Conservation (phyloP, 1,284 basidiomycete genomes). For the Fistulina hepatica region DNA sequence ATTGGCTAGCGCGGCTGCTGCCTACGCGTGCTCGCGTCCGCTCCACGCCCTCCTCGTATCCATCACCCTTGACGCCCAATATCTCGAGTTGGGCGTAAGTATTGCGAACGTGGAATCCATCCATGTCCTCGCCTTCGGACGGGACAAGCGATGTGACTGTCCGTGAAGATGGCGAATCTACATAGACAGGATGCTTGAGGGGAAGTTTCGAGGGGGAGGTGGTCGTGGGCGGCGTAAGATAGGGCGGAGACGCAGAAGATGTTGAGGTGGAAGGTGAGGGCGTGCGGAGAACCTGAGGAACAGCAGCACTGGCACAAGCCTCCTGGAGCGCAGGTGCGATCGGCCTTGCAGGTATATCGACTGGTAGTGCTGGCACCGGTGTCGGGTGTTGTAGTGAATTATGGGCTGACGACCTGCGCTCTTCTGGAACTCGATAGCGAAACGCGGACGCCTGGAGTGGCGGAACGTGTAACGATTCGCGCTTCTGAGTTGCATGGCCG, state of each 20-base stretch:
- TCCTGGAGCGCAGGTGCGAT: constrained; percentile 14
- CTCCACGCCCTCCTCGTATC: constrained; percentile 84
- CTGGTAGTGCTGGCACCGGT: constrained; percentile 17
- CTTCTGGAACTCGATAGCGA: too few relatives aligned
- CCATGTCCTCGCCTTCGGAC: constrained; percentile 71
- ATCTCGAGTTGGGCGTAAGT: constrained; percentile 82
- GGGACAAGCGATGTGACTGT: constrained; percentile 34
- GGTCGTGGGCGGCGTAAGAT: constrained; percentile 24
- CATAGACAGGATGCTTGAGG: constrained; percentile 23
- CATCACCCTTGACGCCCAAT: constrained; percentile 83
- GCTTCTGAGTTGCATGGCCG: too few relatives aligned
- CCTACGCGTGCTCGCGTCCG: constrained; percentile 80
- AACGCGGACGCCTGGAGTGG: too few relatives aligned
- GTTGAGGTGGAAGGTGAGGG: too few relatives aligned
- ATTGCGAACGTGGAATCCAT: constrained; percentile 78
- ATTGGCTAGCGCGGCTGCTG: constrained; percentile 44
- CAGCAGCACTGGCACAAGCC: constrained; percentile 10
- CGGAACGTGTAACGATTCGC: too few relatives aligned
- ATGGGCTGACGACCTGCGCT: constrained; percentile 20
- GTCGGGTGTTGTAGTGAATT: constrained; percentile 24
- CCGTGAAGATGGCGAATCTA: constrained; percentile 17
- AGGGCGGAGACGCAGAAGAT: constrained; percentile 14
- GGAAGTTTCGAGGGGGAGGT: constrained; percentile 24
- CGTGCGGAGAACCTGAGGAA: constrained; percentile 11
- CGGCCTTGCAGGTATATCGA: constrained; percentile 14